Evolutionary conservation across 2,329 filamentous ascomycete species (phyloP).

Genomic region (Epichloe sibirici): DNA sequence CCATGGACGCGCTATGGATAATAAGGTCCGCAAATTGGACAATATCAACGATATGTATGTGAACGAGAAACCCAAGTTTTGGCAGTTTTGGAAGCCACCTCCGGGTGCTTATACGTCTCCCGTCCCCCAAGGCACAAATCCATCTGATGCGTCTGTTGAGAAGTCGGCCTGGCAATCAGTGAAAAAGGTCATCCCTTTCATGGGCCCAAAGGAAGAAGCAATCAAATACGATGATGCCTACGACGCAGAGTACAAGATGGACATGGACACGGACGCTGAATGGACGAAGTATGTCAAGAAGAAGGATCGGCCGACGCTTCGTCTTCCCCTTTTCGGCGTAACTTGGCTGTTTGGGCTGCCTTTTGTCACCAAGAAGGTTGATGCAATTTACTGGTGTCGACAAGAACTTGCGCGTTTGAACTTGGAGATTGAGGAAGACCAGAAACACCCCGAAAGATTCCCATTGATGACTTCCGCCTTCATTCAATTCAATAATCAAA

Average conservation of each 20-base stretch:
- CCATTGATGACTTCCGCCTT: conserved; percentile 94
- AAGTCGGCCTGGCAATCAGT: conserved; percentile 40
- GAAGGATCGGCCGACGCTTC: conserved; percentile 76
- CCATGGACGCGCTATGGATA: conserved; percentile 19
- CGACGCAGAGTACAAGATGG: conserved; percentile 43
- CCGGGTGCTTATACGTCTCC: conserved; percentile 49
- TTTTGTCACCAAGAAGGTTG: conserved; percentile 76
- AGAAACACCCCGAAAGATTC: conserved; percentile 72
- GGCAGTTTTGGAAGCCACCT: conserved; percentile 54
- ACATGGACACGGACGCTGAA: conserved; percentile 50
- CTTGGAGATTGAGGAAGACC: conserved; percentile 81
- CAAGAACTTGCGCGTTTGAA: conserved; percentile 79
- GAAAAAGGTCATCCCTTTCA: conserved; percentile 36
- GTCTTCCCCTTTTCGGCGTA: conserved; percentile 54
- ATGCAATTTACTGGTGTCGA: conserved; percentile 87
- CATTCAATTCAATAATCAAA: conserved; percentile 96
- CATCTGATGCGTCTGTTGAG: conserved; percentile 24
- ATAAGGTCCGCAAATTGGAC: conserved; percentile 39
- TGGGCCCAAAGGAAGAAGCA: conserved; percentile 28
- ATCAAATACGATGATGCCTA: conserved; percentile 51
- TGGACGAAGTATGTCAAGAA: conserved; percentile 78
- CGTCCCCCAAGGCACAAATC: conserved; percentile 43
- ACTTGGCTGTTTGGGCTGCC: conserved; percentile 71
- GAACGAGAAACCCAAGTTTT: conserved; percentile 38
- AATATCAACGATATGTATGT: conserved; percentile 38